Conservation (phyloP, 2,329 filamentous ascomycete species). For the Lithohypha guttulata region DNA sequence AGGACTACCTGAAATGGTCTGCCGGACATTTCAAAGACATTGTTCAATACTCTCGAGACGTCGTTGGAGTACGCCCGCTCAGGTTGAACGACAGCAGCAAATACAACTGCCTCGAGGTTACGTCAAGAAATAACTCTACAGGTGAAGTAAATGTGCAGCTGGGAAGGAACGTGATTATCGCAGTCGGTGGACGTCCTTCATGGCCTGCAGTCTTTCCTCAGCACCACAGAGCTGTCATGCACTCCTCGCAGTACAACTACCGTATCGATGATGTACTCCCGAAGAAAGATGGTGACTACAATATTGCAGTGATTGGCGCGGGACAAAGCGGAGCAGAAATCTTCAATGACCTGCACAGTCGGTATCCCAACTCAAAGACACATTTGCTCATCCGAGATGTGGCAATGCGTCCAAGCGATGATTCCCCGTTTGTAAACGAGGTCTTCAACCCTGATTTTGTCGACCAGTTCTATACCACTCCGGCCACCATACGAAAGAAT, state of each 20-base stretch:
- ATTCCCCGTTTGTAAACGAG: slow-evolving; percentile 94
- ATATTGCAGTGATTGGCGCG: slow-evolving; percentile 74
- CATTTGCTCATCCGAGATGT: slow-evolving; percentile 70
- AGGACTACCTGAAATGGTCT: slow-evolving; percentile 93
- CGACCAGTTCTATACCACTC: slow-evolving; percentile 61
- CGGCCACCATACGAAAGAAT: slow-evolving; percentile 50
- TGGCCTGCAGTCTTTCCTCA: slow-evolving; percentile 61
- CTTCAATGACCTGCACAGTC: slow-evolving; percentile 72
- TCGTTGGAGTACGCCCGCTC: slow-evolving; percentile 57
- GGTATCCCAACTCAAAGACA: slow-evolving; percentile 73
- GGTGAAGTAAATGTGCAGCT: slow-evolving; percentile 31
- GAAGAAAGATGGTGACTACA: slow-evolving; percentile 42
- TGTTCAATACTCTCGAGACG: slow-evolving; percentile 69
- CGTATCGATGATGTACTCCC: slow-evolving; percentile 17
- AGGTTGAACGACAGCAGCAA: slow-evolving; percentile 10
- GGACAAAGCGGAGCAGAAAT: slow-evolving; percentile 94
- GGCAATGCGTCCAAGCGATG: slow-evolving; percentile 80
- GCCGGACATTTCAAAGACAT: slow-evolving; percentile 63
- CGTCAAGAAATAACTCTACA: slow-evolving; percentile 48
- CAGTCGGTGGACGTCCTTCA: slow-evolving; percentile 56
- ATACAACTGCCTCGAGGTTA: slow-evolving; percentile 57
- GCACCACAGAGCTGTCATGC: slow-evolving; percentile 63
- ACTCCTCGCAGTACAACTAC: slow-evolving; percentile 68
- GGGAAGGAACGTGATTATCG: slow-evolving; percentile 49
- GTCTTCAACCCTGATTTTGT: slow-evolving; percentile 87